These are phyloP conservation scores for Xylariaceae sp. DNA, from an alignment of 2,329 filamentous ascomycete species.

Conservation along the genomic window DNA sequence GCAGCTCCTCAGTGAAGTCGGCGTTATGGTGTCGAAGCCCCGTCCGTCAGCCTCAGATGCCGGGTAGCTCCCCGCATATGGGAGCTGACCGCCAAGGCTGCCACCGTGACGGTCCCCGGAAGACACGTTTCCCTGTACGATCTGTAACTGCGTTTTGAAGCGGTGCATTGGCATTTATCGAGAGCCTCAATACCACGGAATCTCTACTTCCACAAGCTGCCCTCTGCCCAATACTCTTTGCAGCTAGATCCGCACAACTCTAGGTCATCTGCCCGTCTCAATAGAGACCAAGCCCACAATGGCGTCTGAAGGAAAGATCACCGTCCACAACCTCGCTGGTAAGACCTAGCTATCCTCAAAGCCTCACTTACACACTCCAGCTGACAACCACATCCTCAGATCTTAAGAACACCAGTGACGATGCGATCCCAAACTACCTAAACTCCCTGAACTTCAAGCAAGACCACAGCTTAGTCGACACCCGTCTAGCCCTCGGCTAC, in stretches of 20 bases:
- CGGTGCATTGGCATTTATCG: too few species aligned
- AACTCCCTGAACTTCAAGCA: constrained; percentile 82
- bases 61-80: too few species aligned
- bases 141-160: background rate
- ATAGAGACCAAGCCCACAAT: constrained; percentile 25
- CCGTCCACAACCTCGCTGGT: constrained; percentile 66
- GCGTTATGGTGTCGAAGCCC: constrained; percentile 1
- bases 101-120: background rate
- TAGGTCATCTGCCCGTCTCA: background rate
- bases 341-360: constrained; percentile 1
- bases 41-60: constrained; percentile 11
- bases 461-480: constrained; percentile 74
- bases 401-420: constrained; percentile 94
- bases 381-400: constrained; percentile 48
- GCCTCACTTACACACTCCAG: constrained; percentile 1
- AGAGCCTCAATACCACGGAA: too few species aligned
- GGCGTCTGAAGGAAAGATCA: constrained; percentile 53
- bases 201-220: background rate
- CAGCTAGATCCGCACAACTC: background rate
- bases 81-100: too few species aligned
- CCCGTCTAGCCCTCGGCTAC: constrained; percentile 81
- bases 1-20: constrained; percentile 2
- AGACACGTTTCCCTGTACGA: background rate
- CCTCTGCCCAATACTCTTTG: background rate
- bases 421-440: constrained; percentile 90